Percentiles rank a stretch among this genome's conserved stretches.
phyloP scores from a whole-genome alignment of 2,329 filamentous ascomycete genomes.

The Fonsecaea multimorphosa region DNA sequence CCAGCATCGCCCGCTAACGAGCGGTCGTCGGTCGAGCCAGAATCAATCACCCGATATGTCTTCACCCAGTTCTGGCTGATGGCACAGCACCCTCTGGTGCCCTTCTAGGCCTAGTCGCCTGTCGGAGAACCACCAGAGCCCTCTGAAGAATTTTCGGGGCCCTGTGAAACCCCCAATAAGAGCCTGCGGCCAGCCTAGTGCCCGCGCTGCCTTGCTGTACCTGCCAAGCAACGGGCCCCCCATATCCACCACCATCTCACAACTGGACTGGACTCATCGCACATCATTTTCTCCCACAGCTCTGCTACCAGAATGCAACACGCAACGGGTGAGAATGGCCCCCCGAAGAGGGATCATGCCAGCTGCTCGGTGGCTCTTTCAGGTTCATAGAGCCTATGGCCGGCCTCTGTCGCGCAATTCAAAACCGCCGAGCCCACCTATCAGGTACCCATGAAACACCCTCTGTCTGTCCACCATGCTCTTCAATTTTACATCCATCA shows the following conservation, averaged over 20 bases:
- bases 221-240: constrained; percentile 9
- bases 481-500: constrained; percentile 28
- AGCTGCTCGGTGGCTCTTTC: constrained; percentile 10
- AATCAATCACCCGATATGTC: constrained; percentile 2
- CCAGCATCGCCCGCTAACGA: constrained; percentile 3
- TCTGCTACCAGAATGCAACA: constrained; percentile 17
- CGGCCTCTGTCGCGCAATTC: constrained; percentile 6
- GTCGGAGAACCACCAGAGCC: neutral
- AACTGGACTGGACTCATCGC: neutral
- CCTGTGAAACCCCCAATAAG: constrained; percentile 4
- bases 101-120: constrained; percentile 1
- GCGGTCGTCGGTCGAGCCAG: neutral
- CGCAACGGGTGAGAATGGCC: neutral
- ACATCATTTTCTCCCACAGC: constrained; percentile 6
- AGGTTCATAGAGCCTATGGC: constrained; percentile 5
- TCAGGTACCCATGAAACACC: constrained; percentile 25
- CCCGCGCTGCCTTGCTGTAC: neutral
- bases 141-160: constrained; percentile 3
- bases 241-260: neutral
- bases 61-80: constrained; percentile 3
- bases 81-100: neutral
- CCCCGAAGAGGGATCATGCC: constrained; percentile 15
- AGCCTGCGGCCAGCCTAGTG: neutral
- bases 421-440: constrained; percentile 22
- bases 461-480: constrained; percentile 28